Base-by-base conservation (phyloP, 495 filamentous ascomycete species). In the Evansstolkia leycettana region DNA sequence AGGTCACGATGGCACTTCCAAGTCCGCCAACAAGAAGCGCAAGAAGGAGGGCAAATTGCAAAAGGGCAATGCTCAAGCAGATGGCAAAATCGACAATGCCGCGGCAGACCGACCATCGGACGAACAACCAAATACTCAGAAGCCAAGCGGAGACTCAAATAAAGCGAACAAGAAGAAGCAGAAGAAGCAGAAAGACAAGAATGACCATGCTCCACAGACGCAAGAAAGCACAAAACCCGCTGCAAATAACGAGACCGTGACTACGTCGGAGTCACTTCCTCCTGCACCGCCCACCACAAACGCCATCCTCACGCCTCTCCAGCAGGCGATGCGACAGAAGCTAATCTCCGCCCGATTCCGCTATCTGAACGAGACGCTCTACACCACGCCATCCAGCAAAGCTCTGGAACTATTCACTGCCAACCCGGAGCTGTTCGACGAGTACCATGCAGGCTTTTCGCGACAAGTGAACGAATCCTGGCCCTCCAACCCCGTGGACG, bases 361-460 rank as follows among this genome's bases (percentile, higher is more conserved):
- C 45, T 84, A 95, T 55, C 75, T 98, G 41, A 98, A 98, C 62
- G 78, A 98, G 60, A 86, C 82, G 3, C 81, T 96, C 16, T 95
- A 96, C 58, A 95, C 88, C 8, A 84, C 80, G 5, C 81, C 87
- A 11, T 98, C 90, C 1, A 55, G 63, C 28, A 72, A 86, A 32
- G 78, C 88, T 11, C 73, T 89, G 37, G 54, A 72, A 38, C 72
- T 94, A 26, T 96, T 96, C 65, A 55, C 67, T 27, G 55, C 76
- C 7, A 82, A 79, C 39, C 90, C 90, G 0, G 83, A 90, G 41
- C 80, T 94, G 63, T 98, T 94, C 63, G 64, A 72, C 28, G 84
- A 95, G 50, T 98, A 98, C 57, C 90, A 98, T 57, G 75, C 78
- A 29, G 90, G 90, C 12, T 96, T 98, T 70, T 78, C 88, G 1